Evolutionary conservation across 371 early-diverging fungal genomes (phyloP).

Genomic region (Mortierella sp.): DNA sequence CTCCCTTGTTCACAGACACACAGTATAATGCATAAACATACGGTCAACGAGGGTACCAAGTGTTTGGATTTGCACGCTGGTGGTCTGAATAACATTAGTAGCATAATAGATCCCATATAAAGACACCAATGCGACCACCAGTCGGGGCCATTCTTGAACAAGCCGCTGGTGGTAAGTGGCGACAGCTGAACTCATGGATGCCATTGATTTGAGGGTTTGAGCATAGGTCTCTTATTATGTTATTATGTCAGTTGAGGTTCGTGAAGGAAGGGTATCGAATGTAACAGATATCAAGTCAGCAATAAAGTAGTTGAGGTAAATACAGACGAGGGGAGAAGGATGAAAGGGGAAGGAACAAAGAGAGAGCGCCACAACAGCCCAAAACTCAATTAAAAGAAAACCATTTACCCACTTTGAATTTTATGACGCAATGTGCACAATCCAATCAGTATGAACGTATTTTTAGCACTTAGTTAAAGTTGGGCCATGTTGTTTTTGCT

Average conservation of each 20-base stretch:
- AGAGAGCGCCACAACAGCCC: constrained; percentile 8
- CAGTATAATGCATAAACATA: neutral
- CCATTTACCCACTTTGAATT: too few relatives aligned
- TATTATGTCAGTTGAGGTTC: too few relatives aligned
- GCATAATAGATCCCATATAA: constrained; percentile 47
- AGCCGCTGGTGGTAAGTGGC: constrained; percentile 11
- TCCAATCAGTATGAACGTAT: too few relatives aligned
- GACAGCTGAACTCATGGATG: neutral
- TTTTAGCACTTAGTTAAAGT: too few relatives aligned
- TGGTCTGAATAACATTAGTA: constrained; percentile 13
- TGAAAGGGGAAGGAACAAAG: neutral
- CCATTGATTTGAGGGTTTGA: neutral
- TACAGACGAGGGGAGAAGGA: neutral
- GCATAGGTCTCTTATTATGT: too few relatives aligned
- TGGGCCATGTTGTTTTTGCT: too few relatives aligned
- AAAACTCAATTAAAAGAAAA: neutral
- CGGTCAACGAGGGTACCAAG: constrained; percentile 13
- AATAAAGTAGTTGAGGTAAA: neutral
- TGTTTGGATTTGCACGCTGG: constrained; percentile 28
- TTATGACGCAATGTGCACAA: too few relatives aligned
- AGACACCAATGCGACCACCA: constrained; percentile 44
- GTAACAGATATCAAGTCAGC: neutral
- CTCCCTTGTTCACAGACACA: too few relatives aligned
- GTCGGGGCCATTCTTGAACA: constrained; percentile 36
- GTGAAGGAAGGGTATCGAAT: too few relatives aligned